phyloP scores from a whole-genome alignment of 208 protist species.

The Leishmania tarentolae region DNA sequence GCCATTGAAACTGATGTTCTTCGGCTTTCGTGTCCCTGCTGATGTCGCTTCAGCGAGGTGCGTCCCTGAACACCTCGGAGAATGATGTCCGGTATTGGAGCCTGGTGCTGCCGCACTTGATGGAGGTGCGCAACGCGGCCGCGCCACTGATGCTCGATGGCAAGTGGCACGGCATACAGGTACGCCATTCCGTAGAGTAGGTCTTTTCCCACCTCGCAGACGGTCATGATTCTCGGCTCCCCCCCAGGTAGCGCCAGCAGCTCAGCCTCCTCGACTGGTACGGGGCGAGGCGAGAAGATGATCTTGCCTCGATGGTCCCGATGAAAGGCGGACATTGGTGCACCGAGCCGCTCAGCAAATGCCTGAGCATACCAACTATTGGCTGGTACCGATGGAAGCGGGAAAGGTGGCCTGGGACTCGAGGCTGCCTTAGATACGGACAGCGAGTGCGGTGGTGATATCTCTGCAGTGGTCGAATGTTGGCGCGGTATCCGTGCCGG shows the following conservation, averaged over 20 bases:
- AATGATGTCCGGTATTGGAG: slow-evolving; percentile 27
- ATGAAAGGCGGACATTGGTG: slow-evolving; percentile 57
- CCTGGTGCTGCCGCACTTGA: slow-evolving; percentile 30
- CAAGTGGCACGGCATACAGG: slow-evolving; percentile 69
- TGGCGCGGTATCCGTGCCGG: neutral
- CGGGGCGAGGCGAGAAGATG: slow-evolving; percentile 52
- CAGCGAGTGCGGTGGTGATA: neutral
- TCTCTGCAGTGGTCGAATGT: neutral
- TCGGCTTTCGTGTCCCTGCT: neutral
- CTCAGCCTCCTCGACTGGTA: slow-evolving; percentile 44
- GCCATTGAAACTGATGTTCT: neutral
- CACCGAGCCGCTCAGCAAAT: slow-evolving; percentile 41
- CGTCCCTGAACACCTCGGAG: slow-evolving; percentile 17
- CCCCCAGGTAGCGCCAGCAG: slow-evolving; percentile 45
- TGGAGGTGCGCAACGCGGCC: slow-evolving; percentile 54
- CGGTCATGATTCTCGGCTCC: slow-evolving; percentile 26
- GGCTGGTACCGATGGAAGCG: slow-evolving; percentile 46
- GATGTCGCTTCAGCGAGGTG: neutral
- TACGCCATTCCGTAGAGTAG: slow-evolving; percentile 78
- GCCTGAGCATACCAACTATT: slow-evolving; percentile 64
- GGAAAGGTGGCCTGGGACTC: neutral
- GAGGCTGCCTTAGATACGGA: neutral
- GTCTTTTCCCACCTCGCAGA: slow-evolving; percentile 63
- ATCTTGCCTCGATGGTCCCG: slow-evolving; percentile 50
- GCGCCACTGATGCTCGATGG: slow-evolving; percentile 75